These are phyloP conservation scores for Antrodiella citrinella DNA, from an alignment of 768 basidiomycete genomes.

Conservation along the genomic window DNA sequence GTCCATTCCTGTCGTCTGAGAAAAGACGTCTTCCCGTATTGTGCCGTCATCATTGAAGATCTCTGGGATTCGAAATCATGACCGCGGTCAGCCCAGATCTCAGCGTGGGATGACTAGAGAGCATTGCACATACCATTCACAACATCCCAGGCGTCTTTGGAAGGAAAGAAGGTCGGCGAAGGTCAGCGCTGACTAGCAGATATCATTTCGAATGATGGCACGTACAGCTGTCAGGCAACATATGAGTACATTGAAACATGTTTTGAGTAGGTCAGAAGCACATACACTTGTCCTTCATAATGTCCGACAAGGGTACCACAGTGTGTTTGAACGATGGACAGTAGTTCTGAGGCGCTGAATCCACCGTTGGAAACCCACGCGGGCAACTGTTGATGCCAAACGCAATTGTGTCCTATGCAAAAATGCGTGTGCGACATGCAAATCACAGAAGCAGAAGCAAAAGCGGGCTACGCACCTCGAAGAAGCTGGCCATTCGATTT, in stretches of 20 bases:
- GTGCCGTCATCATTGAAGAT: slow-evolving; percentile 55
- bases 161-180: background rate
- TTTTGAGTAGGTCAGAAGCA: no score
- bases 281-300: slow-evolving; percentile 45
- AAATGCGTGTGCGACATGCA: background rate
- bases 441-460: background rate
- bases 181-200: no score
- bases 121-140: slow-evolving; percentile 34
- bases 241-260: no score
- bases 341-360: slow-evolving; percentile 34
- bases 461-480: slow-evolving; percentile 25
- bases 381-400: slow-evolving; percentile 46
- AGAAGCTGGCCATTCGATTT: slow-evolving; percentile 39
- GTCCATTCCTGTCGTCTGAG: slow-evolving; percentile 37
- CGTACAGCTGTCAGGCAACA: slow-evolving; percentile 6
- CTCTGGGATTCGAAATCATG: no score
- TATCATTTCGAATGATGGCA: background rate
- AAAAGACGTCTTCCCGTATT: slow-evolving; percentile 47
- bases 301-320: slow-evolving; percentile 41
- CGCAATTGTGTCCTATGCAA: slow-evolving; percentile 28
- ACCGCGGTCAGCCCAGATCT: no score
- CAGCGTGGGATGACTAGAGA: no score
- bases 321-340: slow-evolving; percentile 39
- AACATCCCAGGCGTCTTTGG: slow-evolving; percentile 40
- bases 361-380: slow-evolving; percentile 38